Evolutionary conservation across 768 basidiomycete species (phyloP).

Genomic region (Auricularia sp.): DNA sequence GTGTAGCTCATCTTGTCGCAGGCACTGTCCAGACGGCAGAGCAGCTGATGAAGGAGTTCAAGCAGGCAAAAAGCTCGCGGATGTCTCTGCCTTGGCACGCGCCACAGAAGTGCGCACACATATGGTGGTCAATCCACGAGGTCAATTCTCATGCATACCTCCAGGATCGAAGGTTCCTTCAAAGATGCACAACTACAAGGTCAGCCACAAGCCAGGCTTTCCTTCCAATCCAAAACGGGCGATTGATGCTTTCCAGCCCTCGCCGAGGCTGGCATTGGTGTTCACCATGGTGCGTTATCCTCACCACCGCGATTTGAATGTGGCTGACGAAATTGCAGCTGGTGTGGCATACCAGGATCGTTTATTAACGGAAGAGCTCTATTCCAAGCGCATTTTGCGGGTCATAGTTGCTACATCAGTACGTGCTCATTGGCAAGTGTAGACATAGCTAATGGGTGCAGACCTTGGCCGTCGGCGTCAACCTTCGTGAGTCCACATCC

Average conservation of each 20-base stretch:
- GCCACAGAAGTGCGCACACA: conserved; percentile 35
- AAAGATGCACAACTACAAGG: conserved; percentile 58
- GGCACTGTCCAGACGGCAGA: conserved; percentile 56
- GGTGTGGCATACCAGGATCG: conserved; percentile 71
- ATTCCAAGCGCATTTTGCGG: conserved; percentile 48
- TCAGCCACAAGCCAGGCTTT: conserved; percentile 17
- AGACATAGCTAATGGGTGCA: conserved; percentile 19
- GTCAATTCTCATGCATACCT: conserved; percentile 2
- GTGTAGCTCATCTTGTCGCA: conserved; percentile 6
- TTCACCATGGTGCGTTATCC: conserved; percentile 55
- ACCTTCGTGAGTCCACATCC: conserved; percentile 55
- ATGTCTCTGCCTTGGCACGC: conserved; percentile 57
- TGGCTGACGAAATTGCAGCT: conserved; percentile 17
- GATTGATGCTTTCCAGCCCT: conserved; percentile 33
- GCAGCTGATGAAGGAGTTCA: conserved; percentile 62
- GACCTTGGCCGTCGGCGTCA: conserved; percentile 95
- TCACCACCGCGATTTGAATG: too few species aligned
- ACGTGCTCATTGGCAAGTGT: conserved; percentile 15
- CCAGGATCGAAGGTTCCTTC: conserved; percentile 47
- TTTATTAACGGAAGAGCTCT: conserved; percentile 61
- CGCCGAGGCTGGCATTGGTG: conserved; percentile 65
- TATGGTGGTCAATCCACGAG: conserved; percentile 1
- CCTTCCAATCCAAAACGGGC: background rate
- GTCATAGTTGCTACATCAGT: conserved; percentile 81
- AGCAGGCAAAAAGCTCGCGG: conserved; percentile 39